phyloP scores from a whole-genome alignment of 139 green algal species.

The Klebsormidium nitens region DNA sequence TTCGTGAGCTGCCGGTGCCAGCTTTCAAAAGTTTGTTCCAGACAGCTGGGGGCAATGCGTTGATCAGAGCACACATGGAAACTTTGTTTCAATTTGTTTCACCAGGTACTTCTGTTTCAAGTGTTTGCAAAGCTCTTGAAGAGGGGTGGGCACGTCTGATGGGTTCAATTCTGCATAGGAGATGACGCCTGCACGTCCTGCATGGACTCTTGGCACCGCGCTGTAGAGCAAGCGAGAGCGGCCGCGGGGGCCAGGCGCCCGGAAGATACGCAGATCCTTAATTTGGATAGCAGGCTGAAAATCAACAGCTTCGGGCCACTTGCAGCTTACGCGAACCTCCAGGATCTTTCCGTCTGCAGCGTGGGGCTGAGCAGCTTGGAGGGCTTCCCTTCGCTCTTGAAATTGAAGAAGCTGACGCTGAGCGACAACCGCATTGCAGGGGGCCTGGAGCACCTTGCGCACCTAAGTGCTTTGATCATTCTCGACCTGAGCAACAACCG shows the following conservation, averaged over 20 bases:
- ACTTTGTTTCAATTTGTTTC: too few species aligned
- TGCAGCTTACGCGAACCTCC: conserved; percentile 8
- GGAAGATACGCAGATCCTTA: conserved; percentile 8
- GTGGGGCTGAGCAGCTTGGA: conserved; percentile 25
- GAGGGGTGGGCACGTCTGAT: too few species aligned
- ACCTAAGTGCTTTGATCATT: conserved; percentile 5
- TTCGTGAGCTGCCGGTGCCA: too few species aligned
- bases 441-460: conserved; percentile 32
- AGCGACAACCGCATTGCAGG: conserved; percentile 42
- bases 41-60: too few species aligned
- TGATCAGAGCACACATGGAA: too few species aligned
- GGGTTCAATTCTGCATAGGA: too few species aligned
- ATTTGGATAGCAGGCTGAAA: conserved; percentile 14
- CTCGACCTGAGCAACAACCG: conserved; percentile 40
- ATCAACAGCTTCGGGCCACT: neutral
- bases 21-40: too few species aligned
- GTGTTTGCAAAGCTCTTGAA: too few species aligned
- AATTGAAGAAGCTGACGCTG: conserved; percentile 26
- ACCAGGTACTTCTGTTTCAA: too few species aligned
- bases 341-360: conserved; percentile 16
- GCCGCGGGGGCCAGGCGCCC: neutral
- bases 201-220: conserved; percentile 14
- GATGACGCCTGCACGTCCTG: too few species aligned
- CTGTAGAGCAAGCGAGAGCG: conserved; percentile 4
- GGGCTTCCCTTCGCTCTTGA: conserved; percentile 28